These are phyloP conservation scores for Fragaria nilgerrensis DNA, from an alignment of 306 rosid species.

Conservation along the genomic window DNA sequence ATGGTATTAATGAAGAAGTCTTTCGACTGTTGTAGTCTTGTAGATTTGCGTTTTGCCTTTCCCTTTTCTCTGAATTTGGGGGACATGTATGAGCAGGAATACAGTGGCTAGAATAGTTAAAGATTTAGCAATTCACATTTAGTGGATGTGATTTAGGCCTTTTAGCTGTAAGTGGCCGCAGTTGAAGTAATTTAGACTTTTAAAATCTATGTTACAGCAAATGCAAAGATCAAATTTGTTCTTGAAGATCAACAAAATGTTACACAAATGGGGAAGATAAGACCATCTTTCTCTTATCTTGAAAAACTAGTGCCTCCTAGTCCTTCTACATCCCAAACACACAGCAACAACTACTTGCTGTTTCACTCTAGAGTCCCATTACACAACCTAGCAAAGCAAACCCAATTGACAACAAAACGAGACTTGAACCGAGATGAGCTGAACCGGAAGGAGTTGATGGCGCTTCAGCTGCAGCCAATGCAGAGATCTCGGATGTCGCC, in stretches of 20 bases:
- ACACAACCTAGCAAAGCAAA: slow-evolving; percentile 15
- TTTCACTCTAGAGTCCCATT: not conserved
- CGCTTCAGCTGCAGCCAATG: slow-evolving; percentile 29
- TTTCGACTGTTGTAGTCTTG: not conserved
- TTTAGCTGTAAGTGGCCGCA: not conserved
- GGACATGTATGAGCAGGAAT: not conserved
- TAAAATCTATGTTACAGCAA: not conserved
- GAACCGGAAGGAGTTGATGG: slow-evolving; percentile 57
- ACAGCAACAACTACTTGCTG: not conserved
- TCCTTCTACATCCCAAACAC: not conserved
- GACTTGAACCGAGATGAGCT: slow-evolving; percentile 22
- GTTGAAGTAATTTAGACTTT: not conserved
- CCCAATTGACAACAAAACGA: slow-evolving; percentile 6
- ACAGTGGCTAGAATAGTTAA: not conserved
- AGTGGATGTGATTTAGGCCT: not conserved
- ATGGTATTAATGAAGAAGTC: not conserved
- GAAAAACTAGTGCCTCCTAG: not conserved
- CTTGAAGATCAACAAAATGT: not conserved
- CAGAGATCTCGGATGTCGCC: not conserved
- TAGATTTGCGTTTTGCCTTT: not conserved
- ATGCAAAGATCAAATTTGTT: not conserved
- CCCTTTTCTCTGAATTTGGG: not conserved
- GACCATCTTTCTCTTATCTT: not conserved
- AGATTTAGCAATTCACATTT: not conserved
- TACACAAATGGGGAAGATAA: not conserved